Evolutionary conservation across 257 asterid species (phyloP).

Genomic region (Buddleja alternifolia): DNA sequence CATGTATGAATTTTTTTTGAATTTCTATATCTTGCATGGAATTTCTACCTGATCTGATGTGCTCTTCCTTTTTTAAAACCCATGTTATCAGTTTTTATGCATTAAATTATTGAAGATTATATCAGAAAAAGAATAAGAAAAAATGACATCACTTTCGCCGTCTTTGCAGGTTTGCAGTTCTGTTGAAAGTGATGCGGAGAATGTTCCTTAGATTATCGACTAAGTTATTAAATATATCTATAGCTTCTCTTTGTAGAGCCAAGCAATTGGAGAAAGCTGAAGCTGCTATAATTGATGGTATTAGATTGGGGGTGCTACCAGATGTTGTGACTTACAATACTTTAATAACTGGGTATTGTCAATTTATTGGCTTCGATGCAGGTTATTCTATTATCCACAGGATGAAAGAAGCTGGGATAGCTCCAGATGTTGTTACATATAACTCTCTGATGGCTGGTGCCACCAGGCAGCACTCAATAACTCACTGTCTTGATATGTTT

Average conservation of each 20-base stretch:
- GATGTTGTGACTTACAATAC: conserved; percentile 84
- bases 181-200: conserved; percentile 45
- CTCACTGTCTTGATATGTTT: conserved; percentile 61
- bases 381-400: conserved; percentile 63
- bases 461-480: conserved; percentile 44
- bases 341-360: conserved; percentile 75
- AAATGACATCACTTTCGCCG: conserved; percentile 11
- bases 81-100: neutral
- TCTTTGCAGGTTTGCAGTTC: conserved; percentile 45
- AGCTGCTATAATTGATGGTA: conserved; percentile 74
- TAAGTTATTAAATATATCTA: conserved; percentile 72
- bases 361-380: conserved; percentile 61
- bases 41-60: neutral
- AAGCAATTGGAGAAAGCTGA: conserved; percentile 83
- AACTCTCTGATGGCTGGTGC: conserved; percentile 87
- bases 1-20: neutral
- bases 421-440: conserved; percentile 72
- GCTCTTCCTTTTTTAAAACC: neutral
- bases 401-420: conserved; percentile 82
- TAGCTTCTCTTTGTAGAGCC: conserved; percentile 81
- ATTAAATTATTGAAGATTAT: neutral
- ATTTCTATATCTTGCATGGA: neutral
- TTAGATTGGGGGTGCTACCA: conserved; percentile 75
- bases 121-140: neutral
- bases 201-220: conserved; percentile 69